These are phyloP conservation scores for Fusarium sambucinum DNA, from an alignment of 2,329 filamentous ascomycete genomes.

Conservation along the genomic window DNA sequence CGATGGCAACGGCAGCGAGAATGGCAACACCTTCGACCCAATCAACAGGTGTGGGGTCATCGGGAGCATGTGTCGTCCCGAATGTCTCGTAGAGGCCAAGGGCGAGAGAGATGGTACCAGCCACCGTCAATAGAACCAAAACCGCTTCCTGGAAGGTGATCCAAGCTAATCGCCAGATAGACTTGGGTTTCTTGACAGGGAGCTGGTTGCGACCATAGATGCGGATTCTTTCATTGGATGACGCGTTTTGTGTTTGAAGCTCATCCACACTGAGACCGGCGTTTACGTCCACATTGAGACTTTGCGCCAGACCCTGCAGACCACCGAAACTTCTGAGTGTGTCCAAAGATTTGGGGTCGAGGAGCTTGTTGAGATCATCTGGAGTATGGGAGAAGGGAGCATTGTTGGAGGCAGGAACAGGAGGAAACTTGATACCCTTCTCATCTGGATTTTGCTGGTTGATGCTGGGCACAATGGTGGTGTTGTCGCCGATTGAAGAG, in stretches of 20 bases:
- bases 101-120: constrained; percentile 19
- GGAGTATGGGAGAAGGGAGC: constrained; percentile 12
- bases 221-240: constrained; percentile 10
- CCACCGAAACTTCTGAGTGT: constrained; percentile 15
- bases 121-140: constrained; percentile 22
- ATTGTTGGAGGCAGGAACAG: not conserved
- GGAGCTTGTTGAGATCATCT: constrained; percentile 6
- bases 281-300: constrained; percentile 19
- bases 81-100: constrained; percentile 25
- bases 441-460: constrained; percentile 13
- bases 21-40: constrained; percentile 31
- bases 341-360: constrained; percentile 25
- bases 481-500: constrained; percentile 15
- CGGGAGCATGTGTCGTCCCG: constrained; percentile 4
- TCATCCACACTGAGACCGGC: constrained; percentile 31
- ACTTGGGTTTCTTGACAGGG: constrained; percentile 24
- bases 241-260: not conserved
- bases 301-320: constrained; percentile 8
- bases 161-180: constrained; percentile 25
- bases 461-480: constrained; percentile 31
- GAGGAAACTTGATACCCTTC: not conserved
- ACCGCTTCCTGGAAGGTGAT: constrained; percentile 28
- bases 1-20: constrained; percentile 22
- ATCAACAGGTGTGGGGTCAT: constrained; percentile 26
- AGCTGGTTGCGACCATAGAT: constrained; percentile 19